Evolutionary conservation across 305 asterid species (phyloP).

Genomic region (Rubia peregrina): DNA sequence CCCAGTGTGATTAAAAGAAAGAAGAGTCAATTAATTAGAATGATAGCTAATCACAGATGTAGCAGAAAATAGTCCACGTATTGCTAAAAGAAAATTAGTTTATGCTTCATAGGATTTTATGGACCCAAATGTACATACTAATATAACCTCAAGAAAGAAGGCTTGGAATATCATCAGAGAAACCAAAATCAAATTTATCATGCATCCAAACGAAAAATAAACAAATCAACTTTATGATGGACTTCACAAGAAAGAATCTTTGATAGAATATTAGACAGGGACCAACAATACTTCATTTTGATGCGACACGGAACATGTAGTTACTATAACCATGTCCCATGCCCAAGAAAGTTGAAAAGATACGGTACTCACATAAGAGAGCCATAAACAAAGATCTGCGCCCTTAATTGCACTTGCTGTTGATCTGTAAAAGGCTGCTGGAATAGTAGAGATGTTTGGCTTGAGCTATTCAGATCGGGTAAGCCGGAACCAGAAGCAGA

Average conservation of each 20-base stretch:
- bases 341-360: conserved; percentile 12
- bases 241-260: background rate
- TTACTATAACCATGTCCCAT: conserved; percentile 12
- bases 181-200: background rate
- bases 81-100: background rate
- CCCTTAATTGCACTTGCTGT: conserved; percentile 97
- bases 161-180: background rate
- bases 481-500: conserved; percentile 54
- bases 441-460: conserved; percentile 49
- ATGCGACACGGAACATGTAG: background rate
- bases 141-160: background rate
- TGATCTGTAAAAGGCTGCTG: conserved; percentile 93
- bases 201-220: background rate
- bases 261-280: background rate
- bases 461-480: conserved; percentile 79
- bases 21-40: background rate
- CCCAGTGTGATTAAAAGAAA: conserved; percentile 16
- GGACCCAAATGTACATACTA: background rate
- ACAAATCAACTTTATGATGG: background rate
- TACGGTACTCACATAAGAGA: conserved; percentile 77
- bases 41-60: background rate
- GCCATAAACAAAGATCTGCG: conserved; percentile 96
- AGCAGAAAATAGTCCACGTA: background rate
- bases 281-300: background rate
- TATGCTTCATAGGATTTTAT: background rate